Conservation (phyloP, 371 early-diverging fungal species). For the Lichtheimia hyalospora region DNA sequence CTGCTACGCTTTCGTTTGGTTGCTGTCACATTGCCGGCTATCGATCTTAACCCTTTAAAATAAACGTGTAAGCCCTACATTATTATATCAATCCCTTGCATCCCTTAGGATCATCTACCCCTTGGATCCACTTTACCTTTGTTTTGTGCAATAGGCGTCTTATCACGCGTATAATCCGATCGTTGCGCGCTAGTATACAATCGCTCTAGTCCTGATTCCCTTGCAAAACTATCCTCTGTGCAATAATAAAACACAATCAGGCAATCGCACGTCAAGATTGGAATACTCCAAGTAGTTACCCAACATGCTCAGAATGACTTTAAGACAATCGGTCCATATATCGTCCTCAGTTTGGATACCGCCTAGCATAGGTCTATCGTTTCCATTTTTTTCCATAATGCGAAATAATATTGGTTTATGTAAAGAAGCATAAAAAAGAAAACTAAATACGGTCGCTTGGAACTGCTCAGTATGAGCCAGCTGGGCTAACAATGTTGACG, state of each 20-base stretch:
- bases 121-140: too few species aligned
- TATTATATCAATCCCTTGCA: background rate
- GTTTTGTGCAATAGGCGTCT: too few species aligned
- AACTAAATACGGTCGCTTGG: too few species aligned
- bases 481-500: too few species aligned
- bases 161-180: too few species aligned
- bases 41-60: slow-evolving; percentile 9
- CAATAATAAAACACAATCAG: background rate
- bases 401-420: background rate
- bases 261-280: background rate
- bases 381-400: background rate
- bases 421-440: too few species aligned
- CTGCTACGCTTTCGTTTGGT: slow-evolving; percentile 46
- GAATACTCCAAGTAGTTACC: slow-evolving; percentile 16
- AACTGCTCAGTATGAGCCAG: too few species aligned
- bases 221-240: slow-evolving; percentile 11
- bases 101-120: too few species aligned
- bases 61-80: background rate
- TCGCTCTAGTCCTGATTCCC: too few species aligned
- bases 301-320: slow-evolving; percentile 34
- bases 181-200: too few species aligned
- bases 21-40: slow-evolving; percentile 4
- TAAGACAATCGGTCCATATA: slow-evolving; percentile 37
- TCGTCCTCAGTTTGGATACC: slow-evolving; percentile 29
- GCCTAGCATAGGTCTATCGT: slow-evolving; percentile 22